phyloP scores from a whole-genome alignment of 768 basidiomycete genomes.

The Phallus indusiatus region DNA sequence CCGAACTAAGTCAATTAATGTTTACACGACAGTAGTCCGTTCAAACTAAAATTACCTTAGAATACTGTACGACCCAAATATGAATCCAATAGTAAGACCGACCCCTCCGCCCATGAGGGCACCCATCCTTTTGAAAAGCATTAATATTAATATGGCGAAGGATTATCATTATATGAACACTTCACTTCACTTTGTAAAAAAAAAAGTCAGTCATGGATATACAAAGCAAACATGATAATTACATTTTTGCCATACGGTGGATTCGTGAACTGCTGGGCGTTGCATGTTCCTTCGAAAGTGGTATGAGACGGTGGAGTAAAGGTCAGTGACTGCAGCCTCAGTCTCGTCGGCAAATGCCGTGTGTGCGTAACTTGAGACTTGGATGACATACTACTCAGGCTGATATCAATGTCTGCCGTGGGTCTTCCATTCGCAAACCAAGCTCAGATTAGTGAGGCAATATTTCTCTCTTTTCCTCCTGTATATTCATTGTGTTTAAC shows the following conservation, averaged over 20 bases:
- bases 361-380: not conserved
- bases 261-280: constrained; percentile 31
- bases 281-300: not conserved
- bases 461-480: not conserved
- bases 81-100: constrained; percentile 93
- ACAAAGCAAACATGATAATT: constrained; percentile 18
- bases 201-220: not conserved
- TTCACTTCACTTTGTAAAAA: constrained; percentile 5
- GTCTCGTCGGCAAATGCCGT: not conserved
- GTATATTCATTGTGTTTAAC: constrained; percentile 8
- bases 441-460: constrained; percentile 74
- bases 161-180: not conserved
- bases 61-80: constrained; percentile 92
- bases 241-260: constrained; percentile 74
- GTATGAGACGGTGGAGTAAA: not conserved
- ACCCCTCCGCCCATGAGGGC: constrained; percentile 90
- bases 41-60: constrained; percentile 49
- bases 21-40: not conserved
- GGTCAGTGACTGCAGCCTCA: not conserved
- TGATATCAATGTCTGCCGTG: constrained; percentile 13
- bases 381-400: not conserved
- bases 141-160: not conserved
- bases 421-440: constrained; percentile 64
- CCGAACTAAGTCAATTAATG: constrained; percentile 2
- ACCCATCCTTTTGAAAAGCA: constrained; percentile 55